Base-by-base conservation (phyloP, 805 yeast species). In the Yamadazyma takamatsuzukensis region DNA sequence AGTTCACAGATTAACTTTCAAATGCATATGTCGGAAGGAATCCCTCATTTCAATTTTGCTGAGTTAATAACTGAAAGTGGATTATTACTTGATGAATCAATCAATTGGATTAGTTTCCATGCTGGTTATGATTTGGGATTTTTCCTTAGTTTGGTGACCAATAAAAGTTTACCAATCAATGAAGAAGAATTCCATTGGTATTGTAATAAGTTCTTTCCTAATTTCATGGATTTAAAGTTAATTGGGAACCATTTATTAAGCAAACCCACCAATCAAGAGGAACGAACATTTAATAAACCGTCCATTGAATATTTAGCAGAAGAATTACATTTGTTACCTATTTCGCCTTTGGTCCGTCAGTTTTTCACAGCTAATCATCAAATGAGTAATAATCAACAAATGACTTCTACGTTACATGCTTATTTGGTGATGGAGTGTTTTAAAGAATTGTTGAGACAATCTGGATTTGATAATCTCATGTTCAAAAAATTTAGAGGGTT, bases 51-150 rank as follows among this genome's bases (percentile, higher is more conserved):
- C 45, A 80, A 77, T 37, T 89, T 93, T 64, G 86, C 96, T 10
- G 95, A 87, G 56, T 64, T 83, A 34, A 67, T 93, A 51, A 83
- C 82, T 39, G 86, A 85, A 37, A 83, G 95, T 29, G 98, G 98
- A 0, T 65, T 93, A 43, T 74, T 89, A 22, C 64, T 93, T 47
- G 80, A 85, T 46, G 69, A 71, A 18, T 61, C 73, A 21, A 75
- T 86, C 28, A 78, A 80, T 32, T 93, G 98, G 98, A 70, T 87
- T 32, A 82, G 95, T 40, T 93, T 83, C 61, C 97, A 93, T 56
- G 80, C 76, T 1, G 98, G 97, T 9, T 93, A 93, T 59, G 98
- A 93, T 56, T 74, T 89, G 53, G 98, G 97, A 2, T 89, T 89
- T 56, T 65, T 93, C 39, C 63, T 88, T 11, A 78, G 94, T 30